Conservation (phyloP, 2,329 filamentous ascomycete species). For the Arachnopeziza araneosa region DNA sequence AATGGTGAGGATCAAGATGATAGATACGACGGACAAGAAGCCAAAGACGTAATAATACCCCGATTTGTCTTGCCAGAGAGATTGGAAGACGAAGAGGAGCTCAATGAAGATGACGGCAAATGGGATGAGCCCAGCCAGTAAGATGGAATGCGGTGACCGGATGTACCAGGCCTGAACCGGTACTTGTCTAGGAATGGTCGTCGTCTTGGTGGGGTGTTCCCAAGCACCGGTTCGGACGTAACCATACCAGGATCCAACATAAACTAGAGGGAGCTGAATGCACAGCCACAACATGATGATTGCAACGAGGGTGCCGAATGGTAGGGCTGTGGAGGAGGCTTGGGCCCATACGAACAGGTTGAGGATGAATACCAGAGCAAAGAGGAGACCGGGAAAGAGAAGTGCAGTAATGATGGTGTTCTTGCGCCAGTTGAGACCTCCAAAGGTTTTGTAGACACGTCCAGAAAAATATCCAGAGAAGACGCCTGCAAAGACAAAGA, state of each 20-base stretch:
- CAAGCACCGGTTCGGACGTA: constrained; percentile 62
- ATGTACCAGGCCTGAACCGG: constrained; percentile 73
- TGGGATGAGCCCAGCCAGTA: constrained; percentile 72
- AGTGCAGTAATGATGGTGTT: constrained; percentile 74
- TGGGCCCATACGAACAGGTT: constrained; percentile 90
- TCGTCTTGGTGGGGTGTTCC: constrained; percentile 78
- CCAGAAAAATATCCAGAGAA: constrained; percentile 88
- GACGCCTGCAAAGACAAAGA: constrained; percentile 77
- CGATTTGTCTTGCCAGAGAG: constrained; percentile 83
- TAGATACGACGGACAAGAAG: constrained; percentile 69
- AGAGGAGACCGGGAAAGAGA: constrained; percentile 73
- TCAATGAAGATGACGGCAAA: constrained; percentile 89
- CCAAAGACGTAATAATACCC: constrained; percentile 92
- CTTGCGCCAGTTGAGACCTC: constrained; percentile 65
- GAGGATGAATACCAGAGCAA: constrained; percentile 68
- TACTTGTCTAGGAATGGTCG: constrained; percentile 64
- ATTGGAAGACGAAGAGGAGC: constrained; percentile 80
- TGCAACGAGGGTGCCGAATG: constrained; percentile 70
- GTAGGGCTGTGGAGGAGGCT: constrained; percentile 80
- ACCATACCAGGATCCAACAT: constrained; percentile 72
- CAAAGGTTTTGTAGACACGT: constrained; percentile 77
- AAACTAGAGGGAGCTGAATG: constrained; percentile 80
- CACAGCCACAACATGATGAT: constrained; percentile 76
- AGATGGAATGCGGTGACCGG: constrained; percentile 53
- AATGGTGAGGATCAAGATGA: constrained; percentile 69